Evolutionary conservation across 768 basidiomycete genomes (phyloP).

Genomic region (Leccinellum rugosiceps): DNA sequence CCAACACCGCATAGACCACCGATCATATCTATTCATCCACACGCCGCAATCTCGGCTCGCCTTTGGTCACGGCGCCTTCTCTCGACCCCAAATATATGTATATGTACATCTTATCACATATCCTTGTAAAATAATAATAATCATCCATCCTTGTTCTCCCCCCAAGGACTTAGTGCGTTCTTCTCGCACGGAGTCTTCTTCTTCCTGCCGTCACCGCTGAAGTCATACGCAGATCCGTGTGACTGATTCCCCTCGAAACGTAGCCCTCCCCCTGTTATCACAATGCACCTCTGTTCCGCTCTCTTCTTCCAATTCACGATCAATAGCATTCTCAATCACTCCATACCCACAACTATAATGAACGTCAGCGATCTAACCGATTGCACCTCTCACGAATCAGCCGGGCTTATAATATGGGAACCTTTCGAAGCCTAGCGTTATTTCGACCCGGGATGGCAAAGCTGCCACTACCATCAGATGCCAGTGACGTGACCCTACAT

Average conservation of each 20-base stretch:
- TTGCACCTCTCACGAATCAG: conserved; percentile 8
- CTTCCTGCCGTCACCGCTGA: conserved; percentile 25
- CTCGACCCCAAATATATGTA: conserved; percentile 9
- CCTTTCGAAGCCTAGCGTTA: conserved; percentile 7
- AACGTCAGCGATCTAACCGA: conserved; percentile 12
- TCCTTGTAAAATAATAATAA: neutral
- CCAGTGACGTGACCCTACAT: conserved; percentile 29
- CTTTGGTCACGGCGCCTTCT: conserved; percentile 16
- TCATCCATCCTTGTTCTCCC: neutral
- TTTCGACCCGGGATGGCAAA: conserved; percentile 13
- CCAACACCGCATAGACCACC: conserved; percentile 23
- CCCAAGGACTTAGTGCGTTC: conserved; percentile 25
- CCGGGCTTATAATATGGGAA: conserved; percentile 16
- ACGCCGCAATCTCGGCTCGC: conserved; percentile 27
- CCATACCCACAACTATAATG: conserved; percentile 14
- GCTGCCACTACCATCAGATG: conserved; percentile 24
- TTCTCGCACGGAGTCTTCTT: conserved; percentile 14
- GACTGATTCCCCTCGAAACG: conserved; percentile 16
- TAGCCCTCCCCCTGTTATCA: conserved; percentile 19
- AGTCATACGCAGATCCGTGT: conserved; percentile 33
- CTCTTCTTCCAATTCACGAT: conserved; percentile 20
- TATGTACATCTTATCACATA: conserved; percentile 25
- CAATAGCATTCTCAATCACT: conserved; percentile 20
- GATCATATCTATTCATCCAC: conserved; percentile 20
- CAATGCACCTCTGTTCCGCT: conserved; percentile 13